Percentiles rank a stretch among this genome's conserved stretches.
phyloP scores from a whole-genome alignment of 805 yeast species.

The Kodamaea neixiangensis region DNA sequence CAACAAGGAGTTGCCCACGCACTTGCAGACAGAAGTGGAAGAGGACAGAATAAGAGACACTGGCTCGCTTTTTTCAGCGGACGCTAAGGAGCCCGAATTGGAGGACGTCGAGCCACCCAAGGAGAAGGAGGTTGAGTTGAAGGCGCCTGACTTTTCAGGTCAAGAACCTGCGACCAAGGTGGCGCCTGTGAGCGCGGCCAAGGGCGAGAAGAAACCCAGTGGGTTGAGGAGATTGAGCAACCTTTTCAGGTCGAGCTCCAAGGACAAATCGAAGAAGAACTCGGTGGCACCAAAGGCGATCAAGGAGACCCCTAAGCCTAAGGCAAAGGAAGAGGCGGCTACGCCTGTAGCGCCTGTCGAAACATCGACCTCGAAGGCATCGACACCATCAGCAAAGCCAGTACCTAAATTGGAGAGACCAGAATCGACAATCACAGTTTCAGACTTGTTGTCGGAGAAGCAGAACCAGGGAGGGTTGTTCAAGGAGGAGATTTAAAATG shows the following conservation, averaged over 20 bases:
- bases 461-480: conserved; percentile 39
- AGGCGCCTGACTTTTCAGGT: conserved; percentile 6
- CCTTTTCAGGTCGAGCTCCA: conserved; percentile 16
- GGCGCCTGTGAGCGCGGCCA: conserved; percentile 4
- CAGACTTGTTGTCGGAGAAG: conserved; percentile 32
- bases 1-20: conserved; percentile 54
- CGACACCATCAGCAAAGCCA: background rate
- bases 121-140: conserved; percentile 8
- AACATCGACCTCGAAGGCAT: conserved; percentile 5
- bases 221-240: conserved; percentile 24
- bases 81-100: conserved; percentile 18
- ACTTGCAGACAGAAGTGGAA: conserved; percentile 41
- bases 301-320: background rate
- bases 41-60: conserved; percentile 40
- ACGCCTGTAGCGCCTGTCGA: conserved; percentile 13
- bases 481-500: conserved; percentile 40
- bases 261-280: conserved; percentile 6
- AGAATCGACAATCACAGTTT: conserved; percentile 16
- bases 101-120: conserved; percentile 15
- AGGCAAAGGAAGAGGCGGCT: conserved; percentile 5
- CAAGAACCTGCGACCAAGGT: conserved; percentile 5
- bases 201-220: conserved; percentile 10
- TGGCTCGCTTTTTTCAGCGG: conserved; percentile 39
- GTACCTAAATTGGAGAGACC: conserved; percentile 2
- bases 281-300: conserved; percentile 7